These are phyloP conservation scores for Acanthamoeba triangularis DNA, from an alignment of 208 protist species.

Conservation along the genomic window DNA sequence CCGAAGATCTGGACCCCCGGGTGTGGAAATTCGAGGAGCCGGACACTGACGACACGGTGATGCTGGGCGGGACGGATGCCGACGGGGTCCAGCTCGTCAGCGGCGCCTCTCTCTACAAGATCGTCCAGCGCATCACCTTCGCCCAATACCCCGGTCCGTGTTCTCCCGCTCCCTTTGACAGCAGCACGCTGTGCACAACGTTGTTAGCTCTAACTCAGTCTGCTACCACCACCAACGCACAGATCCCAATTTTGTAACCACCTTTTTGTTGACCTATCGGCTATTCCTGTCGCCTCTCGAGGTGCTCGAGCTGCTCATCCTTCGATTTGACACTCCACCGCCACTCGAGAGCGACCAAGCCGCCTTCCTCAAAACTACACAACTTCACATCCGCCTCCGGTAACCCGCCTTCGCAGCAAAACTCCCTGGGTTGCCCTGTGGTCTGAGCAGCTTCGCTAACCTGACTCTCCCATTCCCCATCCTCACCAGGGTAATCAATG, in stretches of 20 bases:
- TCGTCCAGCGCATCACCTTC: constrained; percentile 52
- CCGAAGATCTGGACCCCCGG: constrained; percentile 25
- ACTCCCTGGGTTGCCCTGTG: background rate
- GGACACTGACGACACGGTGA: background rate
- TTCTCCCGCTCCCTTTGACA: background rate
- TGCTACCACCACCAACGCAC: background rate
- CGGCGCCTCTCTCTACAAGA: constrained; percentile 45
- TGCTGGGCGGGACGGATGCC: background rate
- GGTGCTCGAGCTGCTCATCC: constrained; percentile 54
- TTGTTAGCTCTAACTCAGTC: background rate
- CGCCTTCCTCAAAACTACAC: background rate
- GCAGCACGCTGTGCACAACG: no score
- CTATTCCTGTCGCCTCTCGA: constrained; percentile 50
- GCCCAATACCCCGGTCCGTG: background rate
- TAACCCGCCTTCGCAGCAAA: background rate
- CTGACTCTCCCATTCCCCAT: background rate
- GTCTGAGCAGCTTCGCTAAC: background rate
- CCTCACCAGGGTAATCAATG: background rate
- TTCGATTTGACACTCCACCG: constrained; percentile 54
- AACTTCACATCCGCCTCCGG: constrained; percentile 41
- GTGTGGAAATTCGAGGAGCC: constrained; percentile 53
- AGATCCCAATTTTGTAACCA: constrained; percentile 39
- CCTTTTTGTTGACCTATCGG: constrained; percentile 73
- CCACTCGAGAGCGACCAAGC: background rate
- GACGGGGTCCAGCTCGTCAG: background rate